Evolutionary conservation across 768 basidiomycete genomes (phyloP).

Genomic region (Trametes sanguinea): DNA sequence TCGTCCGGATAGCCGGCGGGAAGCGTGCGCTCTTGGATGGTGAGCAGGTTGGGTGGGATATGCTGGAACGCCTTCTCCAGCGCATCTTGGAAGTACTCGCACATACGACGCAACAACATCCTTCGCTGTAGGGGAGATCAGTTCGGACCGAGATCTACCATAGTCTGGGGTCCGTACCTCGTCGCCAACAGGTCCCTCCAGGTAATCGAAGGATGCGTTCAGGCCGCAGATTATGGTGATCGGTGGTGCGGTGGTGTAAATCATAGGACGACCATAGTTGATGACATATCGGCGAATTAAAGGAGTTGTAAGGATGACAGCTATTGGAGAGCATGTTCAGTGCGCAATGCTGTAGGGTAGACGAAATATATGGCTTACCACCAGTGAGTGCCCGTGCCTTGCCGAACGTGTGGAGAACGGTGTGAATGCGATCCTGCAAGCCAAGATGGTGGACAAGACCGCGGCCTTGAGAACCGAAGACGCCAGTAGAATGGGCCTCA

Average conservation of each 20-base stretch:
- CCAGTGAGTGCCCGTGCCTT: constrained; percentile 38
- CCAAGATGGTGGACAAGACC: constrained; percentile 49
- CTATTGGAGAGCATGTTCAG: neutral
- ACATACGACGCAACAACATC: neutral
- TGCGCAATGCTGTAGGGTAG: neutral
- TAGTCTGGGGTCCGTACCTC: neutral
- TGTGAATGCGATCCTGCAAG: constrained; percentile 43
- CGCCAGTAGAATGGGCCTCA: constrained; percentile 58
- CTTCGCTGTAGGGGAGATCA: neutral
- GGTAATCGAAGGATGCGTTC: constrained; percentile 12
- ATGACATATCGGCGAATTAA: constrained; percentile 16
- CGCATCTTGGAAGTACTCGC: constrained; percentile 9
- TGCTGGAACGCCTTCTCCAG: constrained; percentile 6
- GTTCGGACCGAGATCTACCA: no score
- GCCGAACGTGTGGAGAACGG: constrained; percentile 55
- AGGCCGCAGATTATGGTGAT: constrained; percentile 15
- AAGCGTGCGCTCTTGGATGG: constrained; percentile 3
- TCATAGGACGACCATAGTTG: constrained; percentile 14
- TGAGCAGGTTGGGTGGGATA: constrained; percentile 13
- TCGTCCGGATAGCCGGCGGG: constrained; percentile 11
- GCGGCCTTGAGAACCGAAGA: constrained; percentile 50
- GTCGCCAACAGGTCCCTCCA: constrained; percentile 16
- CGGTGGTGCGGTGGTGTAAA: constrained; percentile 21
- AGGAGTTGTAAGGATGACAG: constrained; percentile 19
- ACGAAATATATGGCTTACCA: constrained; percentile 7